A percentile compares a stretch with the other conserved stretches of the same genome.
These are phyloP conservation scores for Beauveria caledonica DNA, from an alignment of 2,329 filamentous ascomycete genomes.

Conservation along the genomic window DNA sequence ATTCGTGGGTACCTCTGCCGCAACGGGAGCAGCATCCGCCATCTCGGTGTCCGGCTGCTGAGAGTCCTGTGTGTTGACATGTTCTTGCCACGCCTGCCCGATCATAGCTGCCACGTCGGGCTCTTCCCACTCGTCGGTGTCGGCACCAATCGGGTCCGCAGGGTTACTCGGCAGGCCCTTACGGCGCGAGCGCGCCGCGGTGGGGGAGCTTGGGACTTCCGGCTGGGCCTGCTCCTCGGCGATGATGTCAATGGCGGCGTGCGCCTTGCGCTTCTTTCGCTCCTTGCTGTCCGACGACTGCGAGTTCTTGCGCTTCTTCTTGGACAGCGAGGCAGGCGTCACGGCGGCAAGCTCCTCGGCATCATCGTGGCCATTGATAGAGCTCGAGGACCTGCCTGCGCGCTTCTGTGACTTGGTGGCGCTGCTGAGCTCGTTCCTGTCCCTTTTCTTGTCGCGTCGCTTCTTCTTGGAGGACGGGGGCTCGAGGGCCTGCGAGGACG, in stretches of 20 bases:
- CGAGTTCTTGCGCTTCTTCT: constrained; percentile 27
- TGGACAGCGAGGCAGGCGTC: constrained; percentile 11
- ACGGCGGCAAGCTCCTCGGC: background rate
- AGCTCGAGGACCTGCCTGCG: constrained; percentile 9
- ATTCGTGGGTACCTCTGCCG: constrained; percentile 5
- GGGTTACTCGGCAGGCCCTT: constrained; percentile 19
- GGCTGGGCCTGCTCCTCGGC: constrained; percentile 14
- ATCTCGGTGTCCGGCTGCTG: constrained; percentile 10
- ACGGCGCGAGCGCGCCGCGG: constrained; percentile 19
- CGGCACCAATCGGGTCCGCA: background rate
- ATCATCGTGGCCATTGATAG: background rate
- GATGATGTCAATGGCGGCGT: constrained; percentile 15
- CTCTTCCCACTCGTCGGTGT: constrained; percentile 10
- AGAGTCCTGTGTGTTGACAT: constrained; percentile 21
- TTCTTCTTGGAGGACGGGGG: constrained; percentile 18
- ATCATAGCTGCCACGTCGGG: constrained; percentile 24
- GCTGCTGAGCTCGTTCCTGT: constrained; percentile 16
- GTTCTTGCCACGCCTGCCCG: constrained; percentile 27
- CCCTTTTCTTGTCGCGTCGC: constrained; percentile 23
- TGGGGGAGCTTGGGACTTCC: constrained; percentile 21
- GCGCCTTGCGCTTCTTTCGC: constrained; percentile 25
- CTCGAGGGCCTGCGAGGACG: constrained; percentile 20
- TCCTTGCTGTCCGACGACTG: constrained; percentile 23
- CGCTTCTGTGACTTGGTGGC: constrained; percentile 14
- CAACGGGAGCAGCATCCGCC: constrained; percentile 13